A percentile compares a stretch with the other conserved stretches of the same genome.
Evolutionary conservation across 2,329 filamentous ascomycete genomes (phyloP).

Genomic region (Fusarium pilosicola): DNA sequence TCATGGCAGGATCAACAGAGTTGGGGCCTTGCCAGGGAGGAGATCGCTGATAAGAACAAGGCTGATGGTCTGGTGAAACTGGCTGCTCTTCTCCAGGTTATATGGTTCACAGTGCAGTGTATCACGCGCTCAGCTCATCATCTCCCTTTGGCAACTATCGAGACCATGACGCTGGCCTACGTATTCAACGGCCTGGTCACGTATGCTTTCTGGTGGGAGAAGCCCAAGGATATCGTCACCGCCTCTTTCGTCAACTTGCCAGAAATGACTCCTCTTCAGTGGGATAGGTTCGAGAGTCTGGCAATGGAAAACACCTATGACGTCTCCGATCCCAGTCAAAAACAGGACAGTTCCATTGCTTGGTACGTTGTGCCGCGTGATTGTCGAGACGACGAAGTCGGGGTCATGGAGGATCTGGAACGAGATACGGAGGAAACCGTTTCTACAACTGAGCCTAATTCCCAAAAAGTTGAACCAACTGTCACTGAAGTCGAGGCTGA

Average conservation of each 20-base stretch:
- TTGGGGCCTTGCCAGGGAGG: background rate
- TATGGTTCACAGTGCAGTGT: conserved; percentile 8
- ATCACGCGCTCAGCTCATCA: background rate
- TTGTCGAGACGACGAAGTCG: conserved; percentile 7
- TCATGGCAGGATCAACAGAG: background rate
- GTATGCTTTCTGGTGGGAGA: conserved; percentile 17
- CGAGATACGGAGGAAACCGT: background rate
- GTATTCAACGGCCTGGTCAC: conserved; percentile 9
- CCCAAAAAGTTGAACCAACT: background rate
- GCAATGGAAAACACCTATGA: conserved; percentile 16
- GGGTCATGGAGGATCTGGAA: background rate
- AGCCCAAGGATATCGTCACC: conserved; percentile 13
- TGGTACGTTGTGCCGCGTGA: conserved; percentile 20
- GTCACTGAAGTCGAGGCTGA: background rate
- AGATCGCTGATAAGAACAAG: conserved; percentile 17
- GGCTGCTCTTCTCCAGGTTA: conserved; percentile 6
- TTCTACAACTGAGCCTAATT: background rate
- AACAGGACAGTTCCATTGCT: conserved; percentile 1
- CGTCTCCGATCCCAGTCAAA: background rate
- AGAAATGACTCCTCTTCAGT: conserved; percentile 1
- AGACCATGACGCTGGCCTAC: conserved; percentile 14
- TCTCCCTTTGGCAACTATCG: conserved; percentile 6
- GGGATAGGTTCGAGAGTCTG: conserved; percentile 1
- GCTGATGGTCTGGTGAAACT: conserved; percentile 7
- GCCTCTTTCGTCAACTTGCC: background rate